Conservation (phyloP, 2,329 filamentous ascomycete genomes). For the Nemania serpens region DNA sequence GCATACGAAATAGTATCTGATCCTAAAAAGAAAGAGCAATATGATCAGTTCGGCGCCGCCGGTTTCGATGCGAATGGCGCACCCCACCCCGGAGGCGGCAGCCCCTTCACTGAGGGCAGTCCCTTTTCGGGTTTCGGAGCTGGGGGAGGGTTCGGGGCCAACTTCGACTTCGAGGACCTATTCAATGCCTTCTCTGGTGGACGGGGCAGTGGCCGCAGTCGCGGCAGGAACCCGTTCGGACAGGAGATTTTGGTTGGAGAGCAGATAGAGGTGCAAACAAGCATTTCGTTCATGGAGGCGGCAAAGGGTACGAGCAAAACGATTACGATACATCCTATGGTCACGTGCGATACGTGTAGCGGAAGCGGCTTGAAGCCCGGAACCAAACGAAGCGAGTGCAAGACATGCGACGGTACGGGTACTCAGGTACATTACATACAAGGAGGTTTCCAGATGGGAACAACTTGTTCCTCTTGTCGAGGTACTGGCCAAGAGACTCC, state of each 20-base stretch:
- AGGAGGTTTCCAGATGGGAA: constrained; percentile 94
- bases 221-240: constrained; percentile 70
- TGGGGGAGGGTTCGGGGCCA: constrained; percentile 75
- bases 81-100: constrained; percentile 56
- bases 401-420: constrained; percentile 82
- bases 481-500: constrained; percentile 79
- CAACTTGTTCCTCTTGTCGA: constrained; percentile 80
- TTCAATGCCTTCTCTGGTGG: constrained; percentile 81
- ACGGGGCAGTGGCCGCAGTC: constrained; percentile 51
- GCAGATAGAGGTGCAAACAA: constrained; percentile 92
- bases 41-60: constrained; percentile 85
- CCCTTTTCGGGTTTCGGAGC: constrained; percentile 58
- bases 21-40: constrained; percentile 89
- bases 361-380: constrained; percentile 87
- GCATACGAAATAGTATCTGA: constrained; percentile 95
- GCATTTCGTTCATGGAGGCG: constrained; percentile 93
- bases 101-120: constrained; percentile 65
- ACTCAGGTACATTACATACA: constrained; percentile 86
- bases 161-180: constrained; percentile 95
- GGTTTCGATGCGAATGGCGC: constrained; percentile 81
- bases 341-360: constrained; percentile 79
- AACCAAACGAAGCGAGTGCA: constrained; percentile 73
- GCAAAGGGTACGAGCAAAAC: constrained; percentile 89
- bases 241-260: constrained; percentile 88
- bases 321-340: constrained; percentile 82